Evolutionary conservation across 768 basidiomycete genomes (phyloP).

Genomic region (Pleurotus giganteus): DNA sequence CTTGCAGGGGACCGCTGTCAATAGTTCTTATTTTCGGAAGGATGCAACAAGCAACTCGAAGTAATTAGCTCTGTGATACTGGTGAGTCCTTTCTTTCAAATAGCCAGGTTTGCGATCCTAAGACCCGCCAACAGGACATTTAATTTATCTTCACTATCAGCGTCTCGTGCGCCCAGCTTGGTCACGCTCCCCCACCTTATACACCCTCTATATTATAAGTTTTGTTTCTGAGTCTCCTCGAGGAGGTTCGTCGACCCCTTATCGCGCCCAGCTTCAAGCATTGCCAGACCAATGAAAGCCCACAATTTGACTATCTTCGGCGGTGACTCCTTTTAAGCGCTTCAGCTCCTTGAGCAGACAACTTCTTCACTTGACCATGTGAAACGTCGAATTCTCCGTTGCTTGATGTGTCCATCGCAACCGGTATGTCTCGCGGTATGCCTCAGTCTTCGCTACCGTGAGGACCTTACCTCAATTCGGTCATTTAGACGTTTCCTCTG

Average conservation of each 20-base stretch:
- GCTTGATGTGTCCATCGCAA: background rate
- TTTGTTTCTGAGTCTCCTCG: too few species aligned
- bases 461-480: background rate
- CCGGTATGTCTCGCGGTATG: background rate
- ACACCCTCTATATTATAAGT: too few species aligned
- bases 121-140: background rate
- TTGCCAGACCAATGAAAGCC: too few species aligned
- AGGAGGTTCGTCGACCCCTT: too few species aligned
- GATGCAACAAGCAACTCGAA: constrained; percentile 28
- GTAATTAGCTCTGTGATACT: background rate
- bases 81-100: background rate
- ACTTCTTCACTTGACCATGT: constrained; percentile 5
- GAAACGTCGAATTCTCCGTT: constrained; percentile 2
- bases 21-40: constrained; percentile 78
- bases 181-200: too few species aligned
- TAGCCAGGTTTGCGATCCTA: background rate
- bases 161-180: too few species aligned
- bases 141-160: too few species aligned
- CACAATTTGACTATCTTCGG: too few species aligned
- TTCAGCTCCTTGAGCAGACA: too few species aligned
- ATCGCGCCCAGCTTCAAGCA: too few species aligned
- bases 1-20: constrained; percentile 81
- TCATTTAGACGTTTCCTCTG: constrained; percentile 1
- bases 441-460: background rate
- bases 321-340: too few species aligned